phyloP scores from a whole-genome alignment of 768 basidiomycete genomes.

The Psilocybe cyanescens region DNA sequence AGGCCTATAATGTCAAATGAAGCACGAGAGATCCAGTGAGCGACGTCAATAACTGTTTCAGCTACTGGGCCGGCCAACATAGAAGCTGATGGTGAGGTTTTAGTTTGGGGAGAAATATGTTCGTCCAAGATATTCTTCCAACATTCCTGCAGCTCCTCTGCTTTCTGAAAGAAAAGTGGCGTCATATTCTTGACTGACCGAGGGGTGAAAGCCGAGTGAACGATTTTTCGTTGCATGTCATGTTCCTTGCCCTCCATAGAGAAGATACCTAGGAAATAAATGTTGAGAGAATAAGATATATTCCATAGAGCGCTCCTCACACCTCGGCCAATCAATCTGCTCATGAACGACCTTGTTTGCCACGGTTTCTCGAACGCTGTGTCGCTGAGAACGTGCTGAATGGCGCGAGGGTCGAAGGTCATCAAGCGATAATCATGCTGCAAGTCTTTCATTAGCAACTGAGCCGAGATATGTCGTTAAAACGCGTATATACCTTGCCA shows the following conservation, averaged over 20 bases:
- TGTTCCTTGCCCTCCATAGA: conserved; percentile 57
- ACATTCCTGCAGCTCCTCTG: conserved; percentile 48
- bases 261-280: conserved; percentile 44
- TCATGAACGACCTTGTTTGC: conserved; percentile 54
- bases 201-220: conserved; percentile 53
- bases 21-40: conserved; percentile 62
- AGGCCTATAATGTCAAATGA: conserved; percentile 69
- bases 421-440: conserved; percentile 60
- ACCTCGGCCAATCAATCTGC: conserved; percentile 55
- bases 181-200: conserved; percentile 47
- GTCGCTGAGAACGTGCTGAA: conserved; percentile 52
- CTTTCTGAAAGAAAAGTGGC: conserved; percentile 54
- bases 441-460: neutral
- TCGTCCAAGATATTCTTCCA: conserved; percentile 40
- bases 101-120: conserved; percentile 1
- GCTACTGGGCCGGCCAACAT: neutral
- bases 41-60: conserved; percentile 46
- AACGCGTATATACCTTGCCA: conserved; percentile 41
- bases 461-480: neutral
- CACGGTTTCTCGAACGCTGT: conserved; percentile 57
- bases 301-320: neutral
- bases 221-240: conserved; percentile 46
- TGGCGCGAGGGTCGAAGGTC: conserved; percentile 52
- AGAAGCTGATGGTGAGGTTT: conserved; percentile 10
- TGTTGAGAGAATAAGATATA: neutral